Evolutionary conservation across 192 early-diverging fungal genomes (phyloP).

Genomic region (Backusella morwellensis): DNA sequence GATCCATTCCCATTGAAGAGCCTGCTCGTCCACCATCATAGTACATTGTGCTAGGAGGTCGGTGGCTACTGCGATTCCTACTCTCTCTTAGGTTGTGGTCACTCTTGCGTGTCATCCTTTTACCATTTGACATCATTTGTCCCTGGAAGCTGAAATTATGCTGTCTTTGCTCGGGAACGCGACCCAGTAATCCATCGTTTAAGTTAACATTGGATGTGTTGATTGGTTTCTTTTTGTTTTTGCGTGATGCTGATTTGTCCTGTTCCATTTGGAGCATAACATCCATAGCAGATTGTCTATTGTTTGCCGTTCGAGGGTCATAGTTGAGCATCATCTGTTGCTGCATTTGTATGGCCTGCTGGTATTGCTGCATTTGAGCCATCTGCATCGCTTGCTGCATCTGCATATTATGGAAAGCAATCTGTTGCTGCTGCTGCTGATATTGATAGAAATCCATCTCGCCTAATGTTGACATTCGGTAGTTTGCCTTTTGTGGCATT

Average conservation of each 20-base stretch:
- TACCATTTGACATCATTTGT: neutral
- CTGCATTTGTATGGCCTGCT: slow-evolving; percentile 17
- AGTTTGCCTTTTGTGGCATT: neutral
- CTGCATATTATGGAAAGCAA: neutral
- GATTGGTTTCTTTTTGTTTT: slow-evolving; percentile 19
- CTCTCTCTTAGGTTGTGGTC: neutral
- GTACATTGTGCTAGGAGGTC: neutral
- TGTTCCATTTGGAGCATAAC: slow-evolving; percentile 30
- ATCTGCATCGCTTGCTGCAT: slow-evolving; percentile 24
- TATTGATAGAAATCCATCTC: slow-evolving; percentile 21
- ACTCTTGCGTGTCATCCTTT: neutral
- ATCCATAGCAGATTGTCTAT: slow-evolving; percentile 29
- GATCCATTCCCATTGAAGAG: neutral
- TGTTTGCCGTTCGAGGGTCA: neutral
- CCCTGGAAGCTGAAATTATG: slow-evolving; percentile 34
- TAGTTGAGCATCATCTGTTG: neutral
- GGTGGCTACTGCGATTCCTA: neutral
- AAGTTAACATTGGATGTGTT: slow-evolving; percentile 17
- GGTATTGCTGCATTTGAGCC: slow-evolving; percentile 29
- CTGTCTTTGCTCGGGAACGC: slow-evolving; percentile 18
- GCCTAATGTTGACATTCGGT: slow-evolving; percentile 15
- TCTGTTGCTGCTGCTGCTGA: slow-evolving; percentile 16
- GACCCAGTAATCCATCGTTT: slow-evolving; percentile 28
- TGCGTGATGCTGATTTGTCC: slow-evolving; percentile 18
- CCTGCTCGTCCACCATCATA: neutral